Conservation (phyloP, 2,329 filamentous ascomycete genomes). For the Fusarium papillatum region DNA sequence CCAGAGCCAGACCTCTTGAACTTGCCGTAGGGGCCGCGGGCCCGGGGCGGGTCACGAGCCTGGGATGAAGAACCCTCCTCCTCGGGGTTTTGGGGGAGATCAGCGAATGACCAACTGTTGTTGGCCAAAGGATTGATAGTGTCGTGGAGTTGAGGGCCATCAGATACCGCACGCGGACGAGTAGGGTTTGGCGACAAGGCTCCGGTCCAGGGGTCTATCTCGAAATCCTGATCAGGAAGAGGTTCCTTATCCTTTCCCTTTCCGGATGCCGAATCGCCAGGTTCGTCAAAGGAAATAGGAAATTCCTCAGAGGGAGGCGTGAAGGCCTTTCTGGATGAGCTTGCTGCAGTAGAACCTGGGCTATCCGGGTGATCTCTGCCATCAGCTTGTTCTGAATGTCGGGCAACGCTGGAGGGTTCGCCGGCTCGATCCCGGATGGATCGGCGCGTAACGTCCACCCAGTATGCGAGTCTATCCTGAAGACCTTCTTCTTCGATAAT, state of each 20-base stretch:
- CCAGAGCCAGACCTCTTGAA: constrained; percentile 4
- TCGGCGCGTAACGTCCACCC: constrained; percentile 66
- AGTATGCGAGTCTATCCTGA: constrained; percentile 70
- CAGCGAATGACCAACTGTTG: constrained; percentile 72
- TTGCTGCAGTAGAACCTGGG: constrained; percentile 41
- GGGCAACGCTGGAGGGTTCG: neutral
- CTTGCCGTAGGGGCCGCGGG: neutral
- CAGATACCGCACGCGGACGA: constrained; percentile 68
- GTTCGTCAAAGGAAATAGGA: constrained; percentile 24
- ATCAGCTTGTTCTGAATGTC: constrained; percentile 1
- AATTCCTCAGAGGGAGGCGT: constrained; percentile 42
- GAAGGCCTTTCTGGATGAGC: constrained; percentile 39
- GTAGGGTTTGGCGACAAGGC: constrained; percentile 38
- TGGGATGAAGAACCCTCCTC: constrained; percentile 7
- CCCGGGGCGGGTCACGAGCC: neutral
- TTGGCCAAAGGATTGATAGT: constrained; percentile 67
- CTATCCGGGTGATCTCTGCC: constrained; percentile 32
- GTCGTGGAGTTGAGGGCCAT: constrained; percentile 62
- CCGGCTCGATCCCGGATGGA: constrained; percentile 37
- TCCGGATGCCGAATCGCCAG: constrained; percentile 15
- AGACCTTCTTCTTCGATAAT: constrained; percentile 74
- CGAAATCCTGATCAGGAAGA: constrained; percentile 18
- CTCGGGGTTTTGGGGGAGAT: constrained; percentile 48
- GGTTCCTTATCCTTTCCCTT: constrained; percentile 36
- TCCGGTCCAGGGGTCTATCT: constrained; percentile 9